These are phyloP conservation scores for Adansonia madagascariensis DNA, from an alignment of 441 rosid species.

Conservation along the genomic window DNA sequence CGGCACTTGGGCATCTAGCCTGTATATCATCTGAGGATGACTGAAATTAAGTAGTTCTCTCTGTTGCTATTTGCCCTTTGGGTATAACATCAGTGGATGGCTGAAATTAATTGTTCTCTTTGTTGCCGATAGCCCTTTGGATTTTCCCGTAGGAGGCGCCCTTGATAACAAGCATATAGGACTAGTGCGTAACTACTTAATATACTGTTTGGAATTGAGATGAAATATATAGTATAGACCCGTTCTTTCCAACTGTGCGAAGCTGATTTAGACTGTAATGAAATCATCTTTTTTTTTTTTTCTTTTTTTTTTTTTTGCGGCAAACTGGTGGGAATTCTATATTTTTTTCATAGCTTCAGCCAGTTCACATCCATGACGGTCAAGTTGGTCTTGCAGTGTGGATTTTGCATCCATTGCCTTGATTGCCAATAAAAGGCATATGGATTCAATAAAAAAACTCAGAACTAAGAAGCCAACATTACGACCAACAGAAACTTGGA, in stretches of 20 bases:
- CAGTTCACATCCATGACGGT: too few species aligned
- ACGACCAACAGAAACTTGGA: neutral
- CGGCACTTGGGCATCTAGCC: neutral
- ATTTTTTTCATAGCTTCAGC: too few species aligned
- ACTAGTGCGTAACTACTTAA: neutral
- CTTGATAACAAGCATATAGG: neutral
- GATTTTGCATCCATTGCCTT: neutral
- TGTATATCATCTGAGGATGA: neutral
- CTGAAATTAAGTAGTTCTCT: neutral
- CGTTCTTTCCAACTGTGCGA: too few species aligned
- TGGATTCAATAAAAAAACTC: conserved; percentile 9
- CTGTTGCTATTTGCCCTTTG: neutral
- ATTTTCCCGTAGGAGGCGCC: neutral
- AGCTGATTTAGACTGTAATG: too few species aligned
- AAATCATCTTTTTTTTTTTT: too few species aligned
- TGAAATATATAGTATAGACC: neutral
- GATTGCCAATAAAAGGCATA: neutral
- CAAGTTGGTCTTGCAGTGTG: neutral
- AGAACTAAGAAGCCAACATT: neutral
- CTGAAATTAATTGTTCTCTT: neutral
- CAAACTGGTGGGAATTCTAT: neutral
- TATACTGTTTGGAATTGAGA: neutral
- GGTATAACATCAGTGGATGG: neutral
- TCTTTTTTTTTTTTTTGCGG: too few species aligned
- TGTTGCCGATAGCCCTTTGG: neutral